phyloP scores from a whole-genome alignment of 1,139 yeast genomes.

The Saccharomycopsis crataegensis region DNA sequence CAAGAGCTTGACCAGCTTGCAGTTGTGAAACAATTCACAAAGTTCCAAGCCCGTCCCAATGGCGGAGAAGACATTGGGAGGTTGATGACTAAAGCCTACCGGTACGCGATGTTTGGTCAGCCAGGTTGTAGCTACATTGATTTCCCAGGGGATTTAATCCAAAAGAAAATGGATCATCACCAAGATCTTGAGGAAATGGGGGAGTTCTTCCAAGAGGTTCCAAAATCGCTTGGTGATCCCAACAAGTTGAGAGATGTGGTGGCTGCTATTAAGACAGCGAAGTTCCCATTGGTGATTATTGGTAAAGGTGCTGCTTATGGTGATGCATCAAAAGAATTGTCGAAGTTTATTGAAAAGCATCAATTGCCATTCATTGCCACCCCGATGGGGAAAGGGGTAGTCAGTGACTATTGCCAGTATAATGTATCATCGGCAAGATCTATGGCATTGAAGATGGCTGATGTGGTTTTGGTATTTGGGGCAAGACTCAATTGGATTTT shows the following conservation, averaged over 20 bases:
- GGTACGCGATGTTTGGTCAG: conserved; percentile 39
- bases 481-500: conserved; percentile 64
- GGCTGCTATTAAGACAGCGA: conserved; percentile 28
- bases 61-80: conserved; percentile 29
- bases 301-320: conserved; percentile 57
- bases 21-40: conserved; percentile 37
- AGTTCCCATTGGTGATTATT: conserved; percentile 46
- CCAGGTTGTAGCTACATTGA: conserved; percentile 58
- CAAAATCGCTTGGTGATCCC: conserved; percentile 36
- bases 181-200: not conserved
- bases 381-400: conserved; percentile 70
- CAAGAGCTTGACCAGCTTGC: conserved; percentile 60
- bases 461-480: conserved; percentile 49
- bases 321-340: conserved; percentile 33
- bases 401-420: conserved; percentile 38
- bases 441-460: conserved; percentile 44
- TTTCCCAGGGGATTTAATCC: conserved; percentile 54
- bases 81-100: conserved; percentile 42
- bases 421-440: conserved; percentile 58
- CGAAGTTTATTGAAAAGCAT: conserved; percentile 34
- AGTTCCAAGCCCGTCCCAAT: conserved; percentile 43
- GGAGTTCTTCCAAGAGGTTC: conserved; percentile 22
- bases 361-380: conserved; percentile 54
- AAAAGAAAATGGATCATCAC: conserved; percentile 23
- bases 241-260: conserved; percentile 32